Evolutionary conservation across 177 flowering plant species (phyloP), one percentile per base, ranked within the genome.

Genomic region (Tripterygium wilfordii): DNA sequence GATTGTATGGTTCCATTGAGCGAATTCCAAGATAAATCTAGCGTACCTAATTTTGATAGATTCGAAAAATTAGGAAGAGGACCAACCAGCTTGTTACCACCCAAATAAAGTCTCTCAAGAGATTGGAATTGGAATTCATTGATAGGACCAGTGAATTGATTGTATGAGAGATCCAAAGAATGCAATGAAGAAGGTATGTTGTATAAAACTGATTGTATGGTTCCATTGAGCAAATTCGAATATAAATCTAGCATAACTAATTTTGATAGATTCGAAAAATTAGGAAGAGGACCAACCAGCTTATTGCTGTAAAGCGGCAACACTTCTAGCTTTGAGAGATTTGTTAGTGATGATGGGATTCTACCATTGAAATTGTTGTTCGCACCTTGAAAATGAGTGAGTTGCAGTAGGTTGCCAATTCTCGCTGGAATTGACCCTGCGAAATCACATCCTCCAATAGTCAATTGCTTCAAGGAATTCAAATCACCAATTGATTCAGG

Each of bases 1-100:
- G 8, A 12, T 6, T 7, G 33, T 7, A 30, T 30, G 12, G 8
- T 30, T 7, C 33, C 33, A 30, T 30, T 30, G 12, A 30, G 33
- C 12, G 12, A 30, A 12, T 30, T 30, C 8, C 12, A 12, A 6
- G 33, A 30, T 6, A 30, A 12, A 12, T 30, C 7, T 30, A 30
- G 33, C 33, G 7, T 12, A 6, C 7, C 12, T 0, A 54, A 14
- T 8, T 42, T 54, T 6, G 10, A 27, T 10, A 53, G 27, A 24
- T 17, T 23, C 20, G 45, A 20, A n/a, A n/a, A n/a, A n/a, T n/a
- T n/a, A 14, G 57, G 46, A 18, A 59, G 28, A 10, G 18, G 21
- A 33, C 55, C 62, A n/a, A 22, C 36, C 1, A n/a, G n/a, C n/a
- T n/a, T n/a, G n/a, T n/a, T n/a, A n/a, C n/a, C n/a, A n/a, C n/a